Conservation (phyloP, 805 yeast species). For the Saccharomycopsis sp. region DNA sequence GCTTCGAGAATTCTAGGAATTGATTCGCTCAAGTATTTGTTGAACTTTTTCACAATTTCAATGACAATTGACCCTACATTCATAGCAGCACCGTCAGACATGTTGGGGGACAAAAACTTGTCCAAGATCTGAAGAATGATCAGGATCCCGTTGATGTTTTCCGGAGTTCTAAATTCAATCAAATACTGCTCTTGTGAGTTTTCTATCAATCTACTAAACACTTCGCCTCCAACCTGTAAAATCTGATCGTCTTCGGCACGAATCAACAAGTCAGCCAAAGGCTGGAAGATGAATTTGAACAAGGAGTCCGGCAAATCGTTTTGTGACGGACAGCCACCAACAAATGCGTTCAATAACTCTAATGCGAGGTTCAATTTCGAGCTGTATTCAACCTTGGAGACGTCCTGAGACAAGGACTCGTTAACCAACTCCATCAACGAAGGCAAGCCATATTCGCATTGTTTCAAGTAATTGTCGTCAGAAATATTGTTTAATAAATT, state of each 20-base stretch:
- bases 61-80: slow-evolving; percentile 65
- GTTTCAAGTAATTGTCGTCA: slow-evolving; percentile 36
- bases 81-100: slow-evolving; percentile 76
- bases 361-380: slow-evolving; percentile 54
- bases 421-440: slow-evolving; percentile 37
- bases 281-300: slow-evolving; percentile 24
- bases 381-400: slow-evolving; percentile 40
- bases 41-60: slow-evolving; percentile 50
- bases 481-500: slow-evolving; percentile 47
- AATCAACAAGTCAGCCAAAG: slow-evolving; percentile 25
- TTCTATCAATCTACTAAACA: slow-evolving; percentile 53
- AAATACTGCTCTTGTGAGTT: slow-evolving; percentile 29
- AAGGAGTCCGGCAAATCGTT: slow-evolving; percentile 26
- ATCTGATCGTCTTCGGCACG: slow-evolving; percentile 66
- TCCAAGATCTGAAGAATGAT: slow-evolving; percentile 58
- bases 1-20: slow-evolving; percentile 60
- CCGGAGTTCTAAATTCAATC: slow-evolving; percentile 9
- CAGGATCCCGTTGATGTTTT: slow-evolving; percentile 42
- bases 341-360: slow-evolving; percentile 46
- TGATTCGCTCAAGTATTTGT: slow-evolving; percentile 29
- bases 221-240: slow-evolving; percentile 70
- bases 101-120: slow-evolving; percentile 60
- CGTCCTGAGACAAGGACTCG: slow-evolving; percentile 24
- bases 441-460: slow-evolving; percentile 50
- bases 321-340: slow-evolving; percentile 37